A percentile compares a stretch with the other conserved stretches of the same genome.
Evolutionary conservation across 495 filamentous ascomycete species (phyloP).

Genomic region (Penicillium salamii): DNA sequence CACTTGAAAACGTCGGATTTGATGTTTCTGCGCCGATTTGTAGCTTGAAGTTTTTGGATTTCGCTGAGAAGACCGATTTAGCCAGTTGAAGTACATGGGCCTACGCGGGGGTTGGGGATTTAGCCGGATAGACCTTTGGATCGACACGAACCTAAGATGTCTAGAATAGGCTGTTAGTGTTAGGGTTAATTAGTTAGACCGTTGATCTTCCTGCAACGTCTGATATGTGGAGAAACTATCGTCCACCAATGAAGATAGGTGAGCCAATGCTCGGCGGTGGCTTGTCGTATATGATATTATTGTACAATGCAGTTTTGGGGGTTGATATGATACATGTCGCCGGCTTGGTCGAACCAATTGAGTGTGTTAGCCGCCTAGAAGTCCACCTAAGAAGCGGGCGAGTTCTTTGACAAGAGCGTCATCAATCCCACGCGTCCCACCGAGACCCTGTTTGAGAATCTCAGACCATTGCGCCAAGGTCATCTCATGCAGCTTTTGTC

Average conservation of each 20-base stretch:
- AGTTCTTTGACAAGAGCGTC: slow-evolving; percentile 16
- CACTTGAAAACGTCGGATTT: neutral
- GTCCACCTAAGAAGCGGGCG: slow-evolving; percentile 15
- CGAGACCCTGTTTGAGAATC: slow-evolving; percentile 22
- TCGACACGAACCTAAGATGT: neutral
- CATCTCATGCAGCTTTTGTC: slow-evolving; percentile 43
- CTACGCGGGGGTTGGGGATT: neutral
- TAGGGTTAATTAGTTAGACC: neutral
- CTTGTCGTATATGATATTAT: slow-evolving; percentile 2
- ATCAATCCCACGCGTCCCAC: slow-evolving; percentile 8
- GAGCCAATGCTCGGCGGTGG: neutral
- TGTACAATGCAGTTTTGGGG: slow-evolving; percentile 6
- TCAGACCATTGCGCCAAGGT: slow-evolving; percentile 29
- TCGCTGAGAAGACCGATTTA: slow-evolving; percentile 6
- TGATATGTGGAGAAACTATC: slow-evolving; percentile 11
- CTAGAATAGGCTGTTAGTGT: neutral
- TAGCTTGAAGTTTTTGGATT: neutral
- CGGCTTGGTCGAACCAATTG: neutral
- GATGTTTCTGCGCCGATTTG: neutral
- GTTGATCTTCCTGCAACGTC: neutral
- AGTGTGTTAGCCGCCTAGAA: slow-evolving; percentile 15
- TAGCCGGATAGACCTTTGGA: slow-evolving; percentile 5
- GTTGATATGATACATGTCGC: slow-evolving; percentile 4
- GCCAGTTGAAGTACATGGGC: neutral
- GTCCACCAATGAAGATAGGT: slow-evolving; percentile 10